Conservation (phyloP, 2,329 filamentous ascomycete species). For the Lachnellula cervina region DNA sequence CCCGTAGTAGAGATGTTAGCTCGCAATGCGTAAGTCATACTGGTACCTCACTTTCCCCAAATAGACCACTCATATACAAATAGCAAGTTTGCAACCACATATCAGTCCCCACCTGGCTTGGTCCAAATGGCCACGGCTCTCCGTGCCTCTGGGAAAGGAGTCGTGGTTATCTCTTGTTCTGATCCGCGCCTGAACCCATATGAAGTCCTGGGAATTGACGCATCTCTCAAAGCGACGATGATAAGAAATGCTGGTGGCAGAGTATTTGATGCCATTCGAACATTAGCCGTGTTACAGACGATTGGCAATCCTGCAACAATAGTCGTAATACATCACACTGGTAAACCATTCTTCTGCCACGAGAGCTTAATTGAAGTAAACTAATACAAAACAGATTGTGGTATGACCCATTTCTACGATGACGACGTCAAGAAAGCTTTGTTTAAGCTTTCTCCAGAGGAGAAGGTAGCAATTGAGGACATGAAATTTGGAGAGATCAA, state of each 20-base stretch:
- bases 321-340: slow-evolving; percentile 23
- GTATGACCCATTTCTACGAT: slow-evolving; percentile 20
- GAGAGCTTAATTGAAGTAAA: background rate
- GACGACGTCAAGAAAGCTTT: slow-evolving; percentile 13
- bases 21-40: slow-evolving; percentile 17
- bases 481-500: slow-evolving; percentile 20
- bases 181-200: slow-evolving; percentile 22
- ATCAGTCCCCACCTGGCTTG: slow-evolving; percentile 14
- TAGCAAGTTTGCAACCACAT: slow-evolving; percentile 14
- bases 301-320: slow-evolving; percentile 17
- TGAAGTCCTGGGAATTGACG: slow-evolving; percentile 11
- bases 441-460: slow-evolving; percentile 13
- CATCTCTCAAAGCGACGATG: slow-evolving; percentile 17
- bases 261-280: slow-evolving; percentile 19
- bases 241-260: slow-evolving; percentile 21
- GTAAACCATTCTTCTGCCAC: background rate
- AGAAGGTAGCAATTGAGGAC: slow-evolving; percentile 8
- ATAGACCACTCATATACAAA: background rate
- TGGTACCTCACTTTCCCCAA: background rate
- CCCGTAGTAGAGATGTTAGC: slow-evolving; percentile 18
- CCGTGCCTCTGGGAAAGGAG: slow-evolving; percentile 11
- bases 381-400: slow-evolving; percentile 15
- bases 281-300: slow-evolving; percentile 17
- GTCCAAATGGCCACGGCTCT: slow-evolving; percentile 14
- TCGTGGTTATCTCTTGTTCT: slow-evolving; percentile 20